phyloP scores from a whole-genome alignment of 202 grass and related monocot genomes.

The Cymbopogon flexuosus region DNA sequence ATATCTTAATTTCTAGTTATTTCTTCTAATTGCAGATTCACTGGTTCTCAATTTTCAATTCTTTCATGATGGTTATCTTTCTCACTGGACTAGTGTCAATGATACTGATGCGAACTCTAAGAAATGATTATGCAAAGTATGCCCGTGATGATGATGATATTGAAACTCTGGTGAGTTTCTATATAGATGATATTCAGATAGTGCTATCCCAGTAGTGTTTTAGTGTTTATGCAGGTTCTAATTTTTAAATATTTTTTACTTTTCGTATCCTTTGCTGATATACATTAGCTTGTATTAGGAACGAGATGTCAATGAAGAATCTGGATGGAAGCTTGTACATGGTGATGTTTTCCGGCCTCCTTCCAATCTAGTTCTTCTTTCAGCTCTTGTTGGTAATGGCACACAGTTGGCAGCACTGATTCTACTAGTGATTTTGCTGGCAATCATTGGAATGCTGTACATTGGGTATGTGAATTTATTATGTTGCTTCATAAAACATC shows the following conservation, averaged over 20 bases:
- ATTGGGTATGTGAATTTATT: conserved; percentile 58
- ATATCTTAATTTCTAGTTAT: neutral
- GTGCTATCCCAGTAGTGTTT: neutral
- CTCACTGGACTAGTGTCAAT: conserved; percentile 92
- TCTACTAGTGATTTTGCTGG: conserved; percentile 82
- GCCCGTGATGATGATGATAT: conserved; percentile 91
- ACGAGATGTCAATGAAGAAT: conserved; percentile 96
- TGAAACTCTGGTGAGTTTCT: conserved; percentile 83
- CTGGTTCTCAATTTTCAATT: conserved; percentile 99
- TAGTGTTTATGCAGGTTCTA: neutral
- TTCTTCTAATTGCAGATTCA: conserved; percentile 66
- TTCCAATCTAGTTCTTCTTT: conserved; percentile 81
- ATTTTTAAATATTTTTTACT: neutral
- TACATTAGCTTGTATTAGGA: conserved; percentile 50
- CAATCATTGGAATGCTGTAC: conserved; percentile 89
- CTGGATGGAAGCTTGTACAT: conserved; percentile 98
- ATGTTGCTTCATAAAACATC: neutral
- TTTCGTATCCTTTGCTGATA: neutral
- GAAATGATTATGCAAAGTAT: conserved; percentile 99
- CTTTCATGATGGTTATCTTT: conserved; percentile 99
- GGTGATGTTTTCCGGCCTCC: conserved; percentile 96
- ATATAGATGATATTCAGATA: conserved; percentile 2
- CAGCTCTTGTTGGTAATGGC: conserved; percentile 78
- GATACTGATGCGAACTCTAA: conserved; percentile 95
- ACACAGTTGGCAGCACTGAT: conserved; percentile 75